Percentiles rank a stretch among this genome's conserved stretches.
phyloP scores from a whole-genome alignment of 176 grass and related monocot species.

The Bolboschoenus planiculmis region DNA sequence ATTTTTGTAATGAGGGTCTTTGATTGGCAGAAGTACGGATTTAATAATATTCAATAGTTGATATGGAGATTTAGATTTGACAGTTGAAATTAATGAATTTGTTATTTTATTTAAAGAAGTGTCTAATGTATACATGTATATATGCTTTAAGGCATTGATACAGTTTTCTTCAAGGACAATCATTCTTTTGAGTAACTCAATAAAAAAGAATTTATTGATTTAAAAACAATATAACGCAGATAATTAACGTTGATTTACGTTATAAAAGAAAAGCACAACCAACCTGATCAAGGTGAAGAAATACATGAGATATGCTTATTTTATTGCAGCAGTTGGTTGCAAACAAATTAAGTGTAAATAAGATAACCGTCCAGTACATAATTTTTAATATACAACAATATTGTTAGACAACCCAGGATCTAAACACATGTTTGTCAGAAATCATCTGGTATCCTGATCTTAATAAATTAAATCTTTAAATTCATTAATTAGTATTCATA shows the following conservation, averaged over 20 bases:
- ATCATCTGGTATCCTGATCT: background rate
- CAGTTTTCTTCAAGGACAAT: background rate
- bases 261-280: background rate
- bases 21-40: background rate
- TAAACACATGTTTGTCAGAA: background rate
- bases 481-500: background rate
- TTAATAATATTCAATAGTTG: background rate
- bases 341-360: conserved; percentile 6
- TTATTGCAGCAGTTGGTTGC: background rate
- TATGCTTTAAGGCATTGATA: background rate
- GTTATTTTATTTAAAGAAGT: background rate
- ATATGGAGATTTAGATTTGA: background rate
- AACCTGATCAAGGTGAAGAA: background rate
- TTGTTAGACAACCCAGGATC: background rate
- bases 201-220: background rate
- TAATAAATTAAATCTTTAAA: background rate
- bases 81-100: background rate
- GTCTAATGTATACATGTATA: background rate
- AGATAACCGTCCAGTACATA: background rate
- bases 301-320: background rate
- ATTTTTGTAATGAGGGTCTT: background rate
- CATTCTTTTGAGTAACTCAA: background rate
- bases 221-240: background rate
- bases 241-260: background rate
- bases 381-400: background rate